Evolutionary conservation across 768 basidiomycete species (phyloP).

Genomic region (Boletellus ananas): DNA sequence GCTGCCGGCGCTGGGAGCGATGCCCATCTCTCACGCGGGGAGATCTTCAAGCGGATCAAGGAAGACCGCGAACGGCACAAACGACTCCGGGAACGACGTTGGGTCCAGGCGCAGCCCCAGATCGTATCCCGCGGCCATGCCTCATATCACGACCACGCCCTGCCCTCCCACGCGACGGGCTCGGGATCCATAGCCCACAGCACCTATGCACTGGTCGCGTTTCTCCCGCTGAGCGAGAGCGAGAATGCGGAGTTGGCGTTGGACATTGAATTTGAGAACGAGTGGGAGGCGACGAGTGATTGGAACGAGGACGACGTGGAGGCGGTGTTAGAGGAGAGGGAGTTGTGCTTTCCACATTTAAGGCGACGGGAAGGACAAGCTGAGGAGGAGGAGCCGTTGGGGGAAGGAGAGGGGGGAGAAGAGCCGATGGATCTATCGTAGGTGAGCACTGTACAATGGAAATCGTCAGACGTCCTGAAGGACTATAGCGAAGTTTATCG

Average conservation of each 20-base stretch:
- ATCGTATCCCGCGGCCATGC: neutral
- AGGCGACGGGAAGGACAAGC: constrained; percentile 6
- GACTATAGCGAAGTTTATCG: too few species aligned
- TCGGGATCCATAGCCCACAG: neutral
- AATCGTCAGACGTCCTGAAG: too few species aligned
- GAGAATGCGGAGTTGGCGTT: constrained; percentile 51
- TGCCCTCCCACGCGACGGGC: neutral
- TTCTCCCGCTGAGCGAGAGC: constrained; percentile 38
- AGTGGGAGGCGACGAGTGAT: constrained; percentile 86
- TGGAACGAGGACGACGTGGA: constrained; percentile 90
- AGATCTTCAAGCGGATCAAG: constrained; percentile 83
- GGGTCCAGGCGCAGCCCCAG: constrained; percentile 76
- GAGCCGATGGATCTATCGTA: constrained; percentile 39
- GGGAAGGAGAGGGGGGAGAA: constrained; percentile 39
- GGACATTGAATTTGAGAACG: constrained; percentile 86
- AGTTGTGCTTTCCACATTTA: constrained; percentile 56
- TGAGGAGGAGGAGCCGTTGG: neutral
- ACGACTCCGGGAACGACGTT: constrained; percentile 82
- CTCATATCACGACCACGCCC: constrained; percentile 3
- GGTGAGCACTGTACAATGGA: neutral
- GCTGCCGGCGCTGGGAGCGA: neutral
- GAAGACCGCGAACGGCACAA: constrained; percentile 93
- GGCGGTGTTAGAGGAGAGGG: constrained; percentile 65
- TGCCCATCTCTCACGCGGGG: constrained; percentile 48
- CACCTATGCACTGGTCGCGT: constrained; percentile 18